Base-by-base conservation (phyloP, 495 filamentous ascomycete species). In the Pyrenopolyporus hunteri region DNA sequence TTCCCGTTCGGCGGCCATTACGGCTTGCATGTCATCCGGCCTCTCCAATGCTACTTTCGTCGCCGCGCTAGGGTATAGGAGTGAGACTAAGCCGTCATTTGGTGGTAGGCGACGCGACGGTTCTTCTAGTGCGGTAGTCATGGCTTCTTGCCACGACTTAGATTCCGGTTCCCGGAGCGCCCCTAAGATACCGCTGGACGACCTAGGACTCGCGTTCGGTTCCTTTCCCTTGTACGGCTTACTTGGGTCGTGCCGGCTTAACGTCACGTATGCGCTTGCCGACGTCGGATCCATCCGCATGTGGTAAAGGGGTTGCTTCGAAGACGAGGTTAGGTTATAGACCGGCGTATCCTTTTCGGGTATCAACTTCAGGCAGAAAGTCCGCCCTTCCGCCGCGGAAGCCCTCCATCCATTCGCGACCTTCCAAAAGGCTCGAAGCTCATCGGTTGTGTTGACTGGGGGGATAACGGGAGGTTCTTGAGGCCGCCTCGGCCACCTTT, bases 11-110 rank as follows among this genome's bases (percentile, higher is more conserved):
- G 87, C 89, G 14, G 87, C 85, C 28, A 81, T 79, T 9, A 82
- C 79, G 19, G 90, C 81, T 3, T 84, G 81, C 7, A 81, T 76
- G 53, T 80, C 78, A 65, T 86, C 82, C 17, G 86, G 83, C 25
- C 84, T 78, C 14, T 91, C 88, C 29, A 89, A 78, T 2, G 86
- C 88, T 36, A 90, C 82, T 64, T 88, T 85, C 2, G 87, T 82
- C 1, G 90, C 89, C 10, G 85, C 79, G 17, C 81, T 78, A 0
- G 90, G 88, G 71, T 88, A 90, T 25, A 93, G 80, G n/a, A 85
- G 79, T 0, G 87, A 84, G n/a, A 92, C 79, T 2, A 91, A 80
- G 6, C 87, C 88, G 67, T 89, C 85, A 57, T 86, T 80, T 11
- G 83, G 85, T 9, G 80, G 81, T 6, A 85, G 76, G 3, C 82